These are phyloP conservation scores for Picea mariana DNA, from an alignment of 83 land plant genomes.

Conservation along the genomic window DNA sequence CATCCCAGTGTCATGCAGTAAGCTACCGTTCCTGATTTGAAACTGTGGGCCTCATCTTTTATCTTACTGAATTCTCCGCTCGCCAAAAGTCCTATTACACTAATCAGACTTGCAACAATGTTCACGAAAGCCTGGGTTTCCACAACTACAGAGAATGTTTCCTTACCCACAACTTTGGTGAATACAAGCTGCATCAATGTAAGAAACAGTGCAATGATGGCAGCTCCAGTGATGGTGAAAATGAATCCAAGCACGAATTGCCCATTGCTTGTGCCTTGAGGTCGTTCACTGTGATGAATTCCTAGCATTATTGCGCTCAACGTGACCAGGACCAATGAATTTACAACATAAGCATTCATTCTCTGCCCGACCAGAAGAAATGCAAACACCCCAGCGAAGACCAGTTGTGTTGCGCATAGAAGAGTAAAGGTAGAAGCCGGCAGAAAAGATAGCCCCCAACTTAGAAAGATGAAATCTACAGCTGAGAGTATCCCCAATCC, in stretches of 20 bases:
- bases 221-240: constrained; percentile 42
- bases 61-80: constrained; percentile 30
- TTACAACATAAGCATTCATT: constrained; percentile 24
- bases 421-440: constrained; percentile 40
- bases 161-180: constrained; percentile 32
- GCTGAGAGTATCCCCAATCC: not conserved
- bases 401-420: constrained; percentile 26
- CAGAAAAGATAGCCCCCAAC: constrained; percentile 32
- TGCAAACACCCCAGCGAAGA: constrained; percentile 36
- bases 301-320: constrained; percentile 29
- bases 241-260: constrained; percentile 41
- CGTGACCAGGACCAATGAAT: constrained; percentile 37
- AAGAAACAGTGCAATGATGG: constrained; percentile 40
- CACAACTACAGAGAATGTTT: constrained; percentile 37
- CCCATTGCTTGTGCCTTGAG: not conserved
- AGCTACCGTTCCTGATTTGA: constrained; percentile 24
- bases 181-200: constrained; percentile 44
- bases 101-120: constrained; percentile 26
- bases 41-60: constrained; percentile 18
- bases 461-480: not conserved
- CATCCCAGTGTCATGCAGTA: constrained; percentile 53
- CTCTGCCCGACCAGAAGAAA: constrained; percentile 27
- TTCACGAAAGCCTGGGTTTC: constrained; percentile 38
- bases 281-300: not conserved
- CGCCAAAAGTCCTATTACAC: constrained; percentile 26